Conservation (phyloP, 129 eudicot genomes). For the Arctium minus region DNA sequence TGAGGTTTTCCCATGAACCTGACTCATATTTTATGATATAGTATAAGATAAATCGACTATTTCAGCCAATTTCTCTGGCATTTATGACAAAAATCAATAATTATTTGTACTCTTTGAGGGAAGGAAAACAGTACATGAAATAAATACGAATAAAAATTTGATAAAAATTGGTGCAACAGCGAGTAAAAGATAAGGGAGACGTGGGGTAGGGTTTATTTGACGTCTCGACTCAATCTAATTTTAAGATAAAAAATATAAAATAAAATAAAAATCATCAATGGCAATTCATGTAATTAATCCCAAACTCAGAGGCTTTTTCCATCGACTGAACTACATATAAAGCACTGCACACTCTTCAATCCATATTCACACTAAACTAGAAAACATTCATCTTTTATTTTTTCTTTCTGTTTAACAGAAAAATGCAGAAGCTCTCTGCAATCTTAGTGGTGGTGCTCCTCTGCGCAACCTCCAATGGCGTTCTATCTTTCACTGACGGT, state of each 20-base stretch:
- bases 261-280: conserved; percentile 8
- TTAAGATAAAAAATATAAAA: not conserved
- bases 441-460: conserved; percentile 35
- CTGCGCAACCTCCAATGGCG: conserved; percentile 33
- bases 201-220: conserved; percentile 25
- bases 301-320: not conserved
- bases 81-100: not conserved
- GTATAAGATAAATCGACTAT: too few relatives aligned
- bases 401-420: conserved; percentile 11
- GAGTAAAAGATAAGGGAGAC: conserved; percentile 2
- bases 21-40: too few relatives aligned
- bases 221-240: not conserved
- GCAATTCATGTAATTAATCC: conserved; percentile 12
- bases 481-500: conserved; percentile 50
- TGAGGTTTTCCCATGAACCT: too few relatives aligned
- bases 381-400: conserved; percentile 3
- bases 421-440: conserved; percentile 42
- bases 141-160: not conserved
- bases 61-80: too few relatives aligned
- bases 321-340: conserved; percentile 25
- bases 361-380: conserved; percentile 29
- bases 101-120: not conserved
- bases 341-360: conserved; percentile 17
- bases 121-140: not conserved
- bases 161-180: conserved; percentile 8